Evolutionary conservation across 192 early-diverging fungal species (phyloP).

Genomic region (Gaertneriomyces sp.): DNA sequence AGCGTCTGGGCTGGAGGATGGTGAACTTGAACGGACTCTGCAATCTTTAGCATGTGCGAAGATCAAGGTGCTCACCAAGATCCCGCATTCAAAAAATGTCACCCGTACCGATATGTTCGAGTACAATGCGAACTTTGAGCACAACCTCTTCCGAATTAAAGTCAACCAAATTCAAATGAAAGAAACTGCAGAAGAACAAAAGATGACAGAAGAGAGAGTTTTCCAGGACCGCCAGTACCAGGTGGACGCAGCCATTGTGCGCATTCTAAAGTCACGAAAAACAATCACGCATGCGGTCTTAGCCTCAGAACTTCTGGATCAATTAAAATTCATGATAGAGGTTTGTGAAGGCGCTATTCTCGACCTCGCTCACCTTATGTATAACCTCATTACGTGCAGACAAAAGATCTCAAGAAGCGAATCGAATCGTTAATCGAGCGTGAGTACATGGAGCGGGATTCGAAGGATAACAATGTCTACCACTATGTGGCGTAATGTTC

Average conservation of each 20-base stretch:
- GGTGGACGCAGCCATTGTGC: constrained; percentile 90
- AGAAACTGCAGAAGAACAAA: constrained; percentile 70
- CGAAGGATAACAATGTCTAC: constrained; percentile 45
- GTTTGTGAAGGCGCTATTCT: constrained; percentile 35
- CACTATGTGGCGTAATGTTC: constrained; percentile 44
- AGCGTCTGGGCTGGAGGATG: constrained; percentile 67
- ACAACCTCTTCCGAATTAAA: constrained; percentile 42
- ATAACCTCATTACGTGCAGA: constrained; percentile 7
- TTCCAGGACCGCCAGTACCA: constrained; percentile 84
- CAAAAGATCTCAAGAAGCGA: constrained; percentile 72
- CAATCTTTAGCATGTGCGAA: constrained; percentile 83
- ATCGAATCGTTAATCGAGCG: constrained; percentile 95
- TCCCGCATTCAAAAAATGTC: constrained; percentile 30
- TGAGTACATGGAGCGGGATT: constrained; percentile 87
- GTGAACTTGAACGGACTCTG: constrained; percentile 77
- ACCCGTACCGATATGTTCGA: constrained; percentile 46
- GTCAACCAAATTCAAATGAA: constrained; percentile 51
- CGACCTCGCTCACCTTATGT: neutral
- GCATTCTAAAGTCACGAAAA: constrained; percentile 96
- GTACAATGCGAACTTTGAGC: constrained; percentile 65
- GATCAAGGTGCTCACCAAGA: constrained; percentile 37
- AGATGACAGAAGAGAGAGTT: constrained; percentile 78
- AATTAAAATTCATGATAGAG: constrained; percentile 76
- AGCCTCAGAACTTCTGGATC: constrained; percentile 71
- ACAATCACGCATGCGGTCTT: constrained; percentile 76